Percentiles rank a stretch among this genome's conserved stretches.
Evolutionary conservation across 2,329 filamentous ascomycete species (phyloP).

Genomic region (Sporothrix brunneoviolacea): DNA sequence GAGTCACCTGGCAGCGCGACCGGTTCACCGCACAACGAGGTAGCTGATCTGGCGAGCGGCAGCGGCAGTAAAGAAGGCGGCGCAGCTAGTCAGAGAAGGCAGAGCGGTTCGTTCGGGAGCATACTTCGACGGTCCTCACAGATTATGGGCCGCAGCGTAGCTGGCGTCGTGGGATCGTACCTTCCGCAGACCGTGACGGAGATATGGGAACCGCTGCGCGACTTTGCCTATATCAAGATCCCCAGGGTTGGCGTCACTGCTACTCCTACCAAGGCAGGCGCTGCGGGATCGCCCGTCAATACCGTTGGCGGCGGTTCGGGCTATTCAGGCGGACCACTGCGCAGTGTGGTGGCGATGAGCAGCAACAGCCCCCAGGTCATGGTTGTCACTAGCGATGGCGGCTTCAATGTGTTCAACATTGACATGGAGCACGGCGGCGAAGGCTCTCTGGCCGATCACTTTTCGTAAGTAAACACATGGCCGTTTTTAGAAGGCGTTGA

Average conservation of each 20-base stretch:
- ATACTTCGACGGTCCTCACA: constrained; percentile 93
- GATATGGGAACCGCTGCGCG: constrained; percentile 92
- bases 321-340: constrained; percentile 47
- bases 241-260: constrained; percentile 48
- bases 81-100: constrained; percentile 34
- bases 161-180: constrained; percentile 84
- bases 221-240: constrained; percentile 95
- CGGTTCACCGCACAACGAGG: constrained; percentile 43
- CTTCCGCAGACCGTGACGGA: constrained; percentile 89
- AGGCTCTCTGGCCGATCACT: constrained; percentile 83
- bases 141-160: constrained; percentile 82
- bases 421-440: constrained; percentile 93
- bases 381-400: constrained; percentile 94
- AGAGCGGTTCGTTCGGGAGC: constrained; percentile 76
- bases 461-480: constrained; percentile 60
- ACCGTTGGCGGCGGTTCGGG: constrained; percentile 14
- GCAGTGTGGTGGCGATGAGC: constrained; percentile 96
- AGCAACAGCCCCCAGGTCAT: constrained; percentile 92
- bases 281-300: constrained; percentile 12
- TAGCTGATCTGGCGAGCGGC: constrained; percentile 30
- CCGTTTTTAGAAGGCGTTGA: background rate
- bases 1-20: constrained; percentile 42
- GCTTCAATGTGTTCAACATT: constrained; percentile 91
- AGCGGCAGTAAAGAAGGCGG: constrained; percentile 20
- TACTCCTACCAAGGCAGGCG: constrained; percentile 21